A percentile compares a stretch with the other conserved stretches of the same genome.
These are phyloP conservation scores for Lonicera japonica DNA, from an alignment of 129 eudicot species.

Conservation along the genomic window DNA sequence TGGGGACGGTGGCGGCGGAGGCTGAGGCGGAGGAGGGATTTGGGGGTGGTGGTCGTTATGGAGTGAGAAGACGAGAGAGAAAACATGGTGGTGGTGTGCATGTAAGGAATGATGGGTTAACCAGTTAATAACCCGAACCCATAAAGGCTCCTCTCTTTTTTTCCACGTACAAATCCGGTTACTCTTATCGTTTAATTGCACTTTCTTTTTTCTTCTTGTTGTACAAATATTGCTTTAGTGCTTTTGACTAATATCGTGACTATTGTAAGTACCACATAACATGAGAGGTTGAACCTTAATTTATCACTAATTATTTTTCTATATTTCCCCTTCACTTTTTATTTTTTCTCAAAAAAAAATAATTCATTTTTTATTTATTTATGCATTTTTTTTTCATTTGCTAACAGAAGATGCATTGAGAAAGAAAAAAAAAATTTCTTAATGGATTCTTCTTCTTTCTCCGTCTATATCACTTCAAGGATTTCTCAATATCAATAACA, in stretches of 20 bases:
- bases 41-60: conserved; percentile 6
- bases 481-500: not conserved
- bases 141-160: too few species aligned
- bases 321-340: not conserved
- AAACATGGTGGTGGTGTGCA: conserved; percentile 9
- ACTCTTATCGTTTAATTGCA: too few species aligned
- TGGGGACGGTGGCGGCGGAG: conserved; percentile 8
- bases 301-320: too few species aligned
- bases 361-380: too few species aligned
- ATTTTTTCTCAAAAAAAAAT: too few species aligned
- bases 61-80: conserved; percentile 19
- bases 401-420: not conserved
- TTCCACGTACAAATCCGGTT: not conserved
- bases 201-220: too few species aligned
- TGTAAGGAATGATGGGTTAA: too few species aligned
- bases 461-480: not conserved
- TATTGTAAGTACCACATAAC: too few species aligned
- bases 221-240: too few species aligned
- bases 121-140: too few species aligned
- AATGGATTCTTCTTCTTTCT: not conserved
- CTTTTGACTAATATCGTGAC: too few species aligned
- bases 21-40: not conserved
- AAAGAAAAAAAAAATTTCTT: not conserved
- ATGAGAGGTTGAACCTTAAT: too few species aligned
- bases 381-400: not conserved